A percentile compares a stretch with the other conserved stretches of the same genome.
Conservation (phyloP, 75 land plant species). For the Ceratopteris richardii region DNA sequence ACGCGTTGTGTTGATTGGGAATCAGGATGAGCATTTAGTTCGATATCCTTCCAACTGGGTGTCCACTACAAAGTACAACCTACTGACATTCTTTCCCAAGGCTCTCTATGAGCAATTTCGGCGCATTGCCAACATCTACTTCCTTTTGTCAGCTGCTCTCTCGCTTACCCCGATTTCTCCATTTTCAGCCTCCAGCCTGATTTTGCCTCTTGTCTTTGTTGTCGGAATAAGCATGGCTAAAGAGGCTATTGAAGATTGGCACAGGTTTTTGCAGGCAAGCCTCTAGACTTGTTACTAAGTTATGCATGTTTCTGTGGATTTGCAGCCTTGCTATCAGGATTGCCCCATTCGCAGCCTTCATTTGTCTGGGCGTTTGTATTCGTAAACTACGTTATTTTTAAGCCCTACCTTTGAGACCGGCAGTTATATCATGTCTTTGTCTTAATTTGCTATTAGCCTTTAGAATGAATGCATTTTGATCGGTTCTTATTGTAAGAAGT, state of each 20-base stretch:
- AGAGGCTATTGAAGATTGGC: conserved; percentile 39
- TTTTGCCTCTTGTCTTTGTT: conserved; percentile 37
- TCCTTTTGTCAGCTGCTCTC: conserved; percentile 27
- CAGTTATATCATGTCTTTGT: no score
- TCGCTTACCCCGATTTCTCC: conserved; percentile 35
- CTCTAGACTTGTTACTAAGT: neutral
- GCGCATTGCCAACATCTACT: conserved; percentile 35
- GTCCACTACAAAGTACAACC: conserved; percentile 31
- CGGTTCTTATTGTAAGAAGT: no score
- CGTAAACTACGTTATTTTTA: no score
- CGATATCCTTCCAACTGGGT: conserved; percentile 12
- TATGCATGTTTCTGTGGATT: neutral
- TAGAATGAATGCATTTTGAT: no score
- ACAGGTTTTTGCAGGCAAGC: conserved; percentile 24
- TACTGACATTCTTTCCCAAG: conserved; percentile 39
- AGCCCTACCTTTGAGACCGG: no score
- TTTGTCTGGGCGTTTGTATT: no score
- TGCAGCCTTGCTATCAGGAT: no score
- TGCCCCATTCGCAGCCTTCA: no score
- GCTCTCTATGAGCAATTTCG: conserved; percentile 38
- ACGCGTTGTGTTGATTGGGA: conserved; percentile 55
- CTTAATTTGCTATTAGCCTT: no score
- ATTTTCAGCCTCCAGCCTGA: conserved; percentile 31
- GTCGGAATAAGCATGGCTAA: conserved; percentile 31
- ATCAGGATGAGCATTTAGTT: conserved; percentile 31